Base-by-base conservation (phyloP, 495 filamentous ascomycete genomes). In the Entonaema liquescens region DNA sequence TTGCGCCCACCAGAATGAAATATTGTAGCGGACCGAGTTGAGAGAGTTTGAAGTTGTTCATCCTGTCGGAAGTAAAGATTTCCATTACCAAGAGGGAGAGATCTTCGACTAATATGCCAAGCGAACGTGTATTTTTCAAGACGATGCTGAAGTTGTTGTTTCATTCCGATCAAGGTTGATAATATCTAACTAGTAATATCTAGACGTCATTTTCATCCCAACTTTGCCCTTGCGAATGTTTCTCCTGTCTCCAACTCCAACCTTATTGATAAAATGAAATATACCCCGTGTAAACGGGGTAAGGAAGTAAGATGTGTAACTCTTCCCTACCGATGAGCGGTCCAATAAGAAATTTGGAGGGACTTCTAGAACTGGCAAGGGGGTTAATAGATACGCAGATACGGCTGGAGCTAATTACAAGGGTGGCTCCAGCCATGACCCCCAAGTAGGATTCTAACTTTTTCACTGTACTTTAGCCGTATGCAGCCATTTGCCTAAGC, bases 171-270 rank as follows among this genome's bases (percentile, higher is more conserved):
- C n/a, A 13, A 56, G 33, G 21, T 38, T 13, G 26, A 49, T n/a
- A n/a, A n/a, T n/a, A n/a, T n/a, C n/a, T n/a, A n/a, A n/a, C n/a
- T n/a, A n/a, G n/a, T n/a, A 8, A 35, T 47, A 28, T 44, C 42
- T 23, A 55, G 59, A 67, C 58, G 50, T 64, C 59, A 60, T 61
- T 73, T 73, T 73, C 70, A 58, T 73, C 70, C 70, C 70, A 68
- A 53, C 70, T 73, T 25, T n/a, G 19, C 49, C 70, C 58, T 58
- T 17, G 65, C 33, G 42, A 19, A 31, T 59, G 60, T 72, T 72
- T 72, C 65, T 67, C 64, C 64, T 68, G 65, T 61, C 64, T 72
- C 53, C 31, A n/a, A n/a, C 5, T 33, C 31, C 49, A 72, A 72
- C 64, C 25, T 64, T 72, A 61, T 49, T 72, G 33, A 33, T 59